A percentile compares a stretch with the other conserved stretches of the same genome.
phyloP scores from a whole-genome alignment of 1,284 basidiomycete genomes.

The Phlebopus sp. region DNA sequence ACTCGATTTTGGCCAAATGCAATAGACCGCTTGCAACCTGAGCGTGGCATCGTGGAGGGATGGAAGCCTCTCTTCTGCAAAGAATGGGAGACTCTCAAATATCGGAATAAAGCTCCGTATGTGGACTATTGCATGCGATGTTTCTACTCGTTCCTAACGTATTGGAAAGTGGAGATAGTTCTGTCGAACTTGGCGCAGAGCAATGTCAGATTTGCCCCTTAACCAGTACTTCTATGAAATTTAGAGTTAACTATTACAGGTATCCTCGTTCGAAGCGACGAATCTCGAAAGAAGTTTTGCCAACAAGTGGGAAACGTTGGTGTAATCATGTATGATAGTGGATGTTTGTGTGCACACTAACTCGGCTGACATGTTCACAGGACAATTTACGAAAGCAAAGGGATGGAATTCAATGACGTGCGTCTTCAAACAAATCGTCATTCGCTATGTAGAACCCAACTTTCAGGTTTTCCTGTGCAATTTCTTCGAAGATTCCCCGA shows the following conservation, averaged over 20 bases:
- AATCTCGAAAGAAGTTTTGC: conserved; percentile 47
- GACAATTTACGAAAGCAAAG: conserved; percentile 73
- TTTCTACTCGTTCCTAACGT: neutral
- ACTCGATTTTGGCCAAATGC: conserved; percentile 61
- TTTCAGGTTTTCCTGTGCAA: conserved; percentile 65
- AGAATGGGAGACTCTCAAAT: conserved; percentile 49
- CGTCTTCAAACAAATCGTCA: conserved; percentile 9
- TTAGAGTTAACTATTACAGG: conserved; percentile 35
- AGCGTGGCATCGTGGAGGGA: conserved; percentile 59
- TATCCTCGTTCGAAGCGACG: conserved; percentile 66
- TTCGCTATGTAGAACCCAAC: conserved; percentile 1
- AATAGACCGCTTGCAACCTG: conserved; percentile 58
- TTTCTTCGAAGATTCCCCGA: conserved; percentile 64
- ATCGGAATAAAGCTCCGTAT: conserved; percentile 55
- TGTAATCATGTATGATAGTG: conserved; percentile 51
- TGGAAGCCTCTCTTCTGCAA: conserved; percentile 58
- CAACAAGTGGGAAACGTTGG: conserved; percentile 58
- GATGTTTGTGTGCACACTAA: neutral
- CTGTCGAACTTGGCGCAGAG: conserved; percentile 64
- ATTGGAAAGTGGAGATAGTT: conserved; percentile 37
- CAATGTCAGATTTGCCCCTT: conserved; percentile 47
- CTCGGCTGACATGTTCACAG: conserved; percentile 32
- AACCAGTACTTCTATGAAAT: neutral
- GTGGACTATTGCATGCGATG: conserved; percentile 42
- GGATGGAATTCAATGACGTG: conserved; percentile 72